A percentile compares a stretch with the other conserved stretches of the same genome.
These are phyloP conservation scores for Myriangium duriaei DNA, from an alignment of 2,329 filamentous ascomycete species.

Conservation along the genomic window DNA sequence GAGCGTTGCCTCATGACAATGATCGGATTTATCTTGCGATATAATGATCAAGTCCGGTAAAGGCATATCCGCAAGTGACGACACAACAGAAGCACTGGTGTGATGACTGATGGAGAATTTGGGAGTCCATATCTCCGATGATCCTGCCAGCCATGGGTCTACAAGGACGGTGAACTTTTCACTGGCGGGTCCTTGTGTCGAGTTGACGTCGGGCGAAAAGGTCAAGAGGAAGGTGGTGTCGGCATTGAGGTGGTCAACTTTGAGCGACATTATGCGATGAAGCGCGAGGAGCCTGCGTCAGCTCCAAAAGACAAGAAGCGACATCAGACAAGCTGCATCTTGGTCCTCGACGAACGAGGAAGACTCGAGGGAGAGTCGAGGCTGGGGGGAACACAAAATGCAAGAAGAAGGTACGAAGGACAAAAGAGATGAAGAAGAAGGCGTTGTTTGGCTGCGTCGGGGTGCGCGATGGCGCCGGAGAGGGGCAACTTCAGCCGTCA, in stretches of 20 bases:
- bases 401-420: too few relatives aligned
- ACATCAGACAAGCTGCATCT: slow-evolving; percentile 7
- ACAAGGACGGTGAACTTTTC: slow-evolving; percentile 53
- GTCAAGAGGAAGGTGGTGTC: slow-evolving; percentile 54
- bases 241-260: slow-evolving; percentile 50
- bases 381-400: too few relatives aligned
- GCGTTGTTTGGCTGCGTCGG: too few relatives aligned
- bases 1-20: slow-evolving; percentile 58
- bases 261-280: slow-evolving; percentile 47
- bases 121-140: slow-evolving; percentile 47
- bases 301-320: slow-evolving; percentile 2
- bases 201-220: slow-evolving; percentile 43
- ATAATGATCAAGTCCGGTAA: slow-evolving; percentile 45
- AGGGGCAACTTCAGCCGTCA: too few relatives aligned
- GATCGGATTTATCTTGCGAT: slow-evolving; percentile 52
- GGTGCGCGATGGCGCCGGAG: too few relatives aligned
- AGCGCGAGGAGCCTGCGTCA: not conserved
- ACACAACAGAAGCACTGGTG: slow-evolving; percentile 43
- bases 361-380: too few relatives aligned
- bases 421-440: too few relatives aligned
- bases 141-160: slow-evolving; percentile 57
- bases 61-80: slow-evolving; percentile 42
- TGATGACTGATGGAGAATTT: slow-evolving; percentile 49
- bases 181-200: slow-evolving; percentile 19
- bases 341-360: not conserved